Evolutionary conservation across 2,329 filamentous ascomycete genomes (phyloP).

Genomic region (Trichoderma arundinaceum): DNA sequence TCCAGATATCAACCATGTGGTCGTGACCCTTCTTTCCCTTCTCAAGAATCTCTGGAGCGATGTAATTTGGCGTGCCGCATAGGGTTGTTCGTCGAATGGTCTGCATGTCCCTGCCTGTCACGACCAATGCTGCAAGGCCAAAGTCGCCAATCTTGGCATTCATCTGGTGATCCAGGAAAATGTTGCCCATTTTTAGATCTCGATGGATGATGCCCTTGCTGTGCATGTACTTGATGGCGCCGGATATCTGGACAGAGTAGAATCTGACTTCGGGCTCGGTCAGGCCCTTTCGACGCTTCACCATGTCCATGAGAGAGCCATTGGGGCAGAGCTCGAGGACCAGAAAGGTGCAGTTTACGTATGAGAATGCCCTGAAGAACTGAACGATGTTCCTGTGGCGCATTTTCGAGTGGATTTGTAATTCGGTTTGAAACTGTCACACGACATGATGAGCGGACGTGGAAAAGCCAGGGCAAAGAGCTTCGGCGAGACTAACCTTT

Average conservation of each 20-base stretch:
- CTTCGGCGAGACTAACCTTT: slow-evolving; percentile 62
- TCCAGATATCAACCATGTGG: slow-evolving; percentile 98
- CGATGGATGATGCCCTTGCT: slow-evolving; percentile 94
- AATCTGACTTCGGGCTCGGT: slow-evolving; percentile 94
- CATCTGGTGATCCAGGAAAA: slow-evolving; percentile 93
- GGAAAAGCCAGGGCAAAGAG: neutral
- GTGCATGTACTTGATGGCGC: slow-evolving; percentile 98
- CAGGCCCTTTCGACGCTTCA: slow-evolving; percentile 86
- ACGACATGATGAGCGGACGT: neutral
- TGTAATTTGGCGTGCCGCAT: slow-evolving; percentile 97
- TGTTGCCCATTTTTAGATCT: slow-evolving; percentile 97
- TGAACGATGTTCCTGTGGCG: slow-evolving; percentile 94
- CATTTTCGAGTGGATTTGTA: slow-evolving; percentile 99
- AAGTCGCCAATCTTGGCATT: slow-evolving; percentile 99
- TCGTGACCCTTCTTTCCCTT: slow-evolving; percentile 95
- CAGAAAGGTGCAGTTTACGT: slow-evolving; percentile 87
- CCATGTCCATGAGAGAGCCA: slow-evolving; percentile 96
- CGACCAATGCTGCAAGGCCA: slow-evolving; percentile 86
- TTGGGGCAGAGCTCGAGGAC: slow-evolving; percentile 94
- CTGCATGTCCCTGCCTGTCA: slow-evolving; percentile 89
- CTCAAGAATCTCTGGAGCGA: slow-evolving; percentile 93
- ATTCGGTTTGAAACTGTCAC: slow-evolving; percentile 73
- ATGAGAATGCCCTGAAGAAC: slow-evolving; percentile 92
- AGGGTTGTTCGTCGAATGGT: slow-evolving; percentile 86
- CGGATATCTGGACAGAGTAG: slow-evolving; percentile 92